phyloP scores from a whole-genome alignment of 2,329 filamentous ascomycete genomes.

The Aureobasidium sp. region DNA sequence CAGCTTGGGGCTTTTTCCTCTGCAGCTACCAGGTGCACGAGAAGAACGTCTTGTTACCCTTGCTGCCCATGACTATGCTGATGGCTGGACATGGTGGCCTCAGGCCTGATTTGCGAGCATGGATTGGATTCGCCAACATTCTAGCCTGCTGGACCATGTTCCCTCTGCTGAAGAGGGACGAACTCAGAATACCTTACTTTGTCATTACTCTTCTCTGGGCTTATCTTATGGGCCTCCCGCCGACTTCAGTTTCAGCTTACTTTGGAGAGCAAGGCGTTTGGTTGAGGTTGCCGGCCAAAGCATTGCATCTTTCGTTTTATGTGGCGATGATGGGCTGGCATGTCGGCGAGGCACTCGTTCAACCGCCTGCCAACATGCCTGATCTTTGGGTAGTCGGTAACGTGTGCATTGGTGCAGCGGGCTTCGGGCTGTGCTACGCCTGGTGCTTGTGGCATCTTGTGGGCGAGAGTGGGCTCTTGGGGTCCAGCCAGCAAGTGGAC shows the following conservation, averaged over 20 bases:
- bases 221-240: constrained; percentile 81
- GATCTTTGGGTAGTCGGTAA: constrained; percentile 94
- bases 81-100: constrained; percentile 73
- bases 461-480: constrained; percentile 48
- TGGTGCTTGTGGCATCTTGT: constrained; percentile 76
- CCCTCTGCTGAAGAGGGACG: constrained; percentile 78
- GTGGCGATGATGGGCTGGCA: constrained; percentile 75
- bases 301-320: constrained; percentile 73
- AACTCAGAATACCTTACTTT: constrained; percentile 74
- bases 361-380: constrained; percentile 68
- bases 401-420: constrained; percentile 74
- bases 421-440: constrained; percentile 79
- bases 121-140: constrained; percentile 94
- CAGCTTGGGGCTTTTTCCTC: constrained; percentile 94
- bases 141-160: constrained; percentile 91
- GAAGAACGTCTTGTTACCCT: constrained; percentile 87
- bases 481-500: constrained; percentile 18
- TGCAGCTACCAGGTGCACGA: constrained; percentile 98
- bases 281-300: constrained; percentile 52
- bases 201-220: constrained; percentile 84
- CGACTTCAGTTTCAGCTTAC: constrained; percentile 64
- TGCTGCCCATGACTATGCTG: constrained; percentile 88
- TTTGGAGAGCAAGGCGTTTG: constrained; percentile 40
- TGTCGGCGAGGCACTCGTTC: constrained; percentile 59
- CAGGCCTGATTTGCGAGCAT: constrained; percentile 67